Conservation (phyloP, 78 protist species). For the Dictyostelium discoideum region dicty_2.7 NC_007088.5:3300501-3301000, state of each 20-base stretch:
- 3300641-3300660: background rate
- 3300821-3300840: background rate
- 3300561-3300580: background rate
- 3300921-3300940: background rate
- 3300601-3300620: background rate
- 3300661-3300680: background rate
- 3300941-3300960: background rate
- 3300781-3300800: background rate
- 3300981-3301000: background rate
- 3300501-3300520: background rate
- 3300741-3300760: slow-evolving; percentile 9
- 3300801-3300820: background rate
- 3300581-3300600: background rate
- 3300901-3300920: background rate
- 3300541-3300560: background rate
- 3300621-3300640: background rate
- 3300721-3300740: background rate
- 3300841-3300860: background rate
- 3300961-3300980: background rate
- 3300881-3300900: background rate
- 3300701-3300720: background rate
- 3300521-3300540: background rate
- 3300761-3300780: background rate
- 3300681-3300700: background rate
- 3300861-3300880: background rate